Evolutionary conservation across 495 filamentous ascomycete species (phyloP), one percentile per base, ranked within the genome.

Genomic region (Hypoxylon trugodes): DNA sequence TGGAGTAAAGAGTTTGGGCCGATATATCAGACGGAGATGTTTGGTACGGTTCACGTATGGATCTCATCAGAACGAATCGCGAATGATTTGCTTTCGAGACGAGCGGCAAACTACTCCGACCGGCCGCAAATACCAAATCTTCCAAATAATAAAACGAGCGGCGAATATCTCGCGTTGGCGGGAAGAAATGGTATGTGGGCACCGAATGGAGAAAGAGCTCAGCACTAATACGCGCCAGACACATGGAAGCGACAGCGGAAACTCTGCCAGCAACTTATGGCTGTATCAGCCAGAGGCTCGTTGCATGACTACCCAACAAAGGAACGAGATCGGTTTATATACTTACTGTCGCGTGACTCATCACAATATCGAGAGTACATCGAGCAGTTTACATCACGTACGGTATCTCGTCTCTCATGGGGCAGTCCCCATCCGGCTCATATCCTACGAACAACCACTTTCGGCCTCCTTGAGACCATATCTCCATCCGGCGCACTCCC

Each of bases 1-100:
- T 90, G 87, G 87, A 79, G 78, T 36, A 77, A 84, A 40, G 69
- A 81, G 56, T 89, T 87, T 63, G 87, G 87, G 0, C 83, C 85
- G 2, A 83, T 90, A 35, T 89, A 86, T 66, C 77, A 85, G 58
- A 76, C 83, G 13, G 74, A 84, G 42, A 78, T 87, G 9, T 85
- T 83, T 26, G 84, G 84, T 9, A 76, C 74, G 37, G 78, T 77
- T 13, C 78, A 86, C 43, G 83, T 89, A 33, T 83, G 87, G 71
- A 82, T 90, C 25, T 84, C 83, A 0, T 81, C 79, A 6, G 84
- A 86, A 25, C 69, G 80, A 19, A 74, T 86, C 4, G 83, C 86
- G 12, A 73, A 81, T 16, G 85, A 89, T 16, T 73, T 90, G 0
- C 76, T 90, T 2, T 80, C 85, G n/a, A 81, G 82, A 46, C 71